Conservation (phyloP, 2,329 filamentous ascomycete species). For the Berkeleyomyces rouxiae region DNA sequence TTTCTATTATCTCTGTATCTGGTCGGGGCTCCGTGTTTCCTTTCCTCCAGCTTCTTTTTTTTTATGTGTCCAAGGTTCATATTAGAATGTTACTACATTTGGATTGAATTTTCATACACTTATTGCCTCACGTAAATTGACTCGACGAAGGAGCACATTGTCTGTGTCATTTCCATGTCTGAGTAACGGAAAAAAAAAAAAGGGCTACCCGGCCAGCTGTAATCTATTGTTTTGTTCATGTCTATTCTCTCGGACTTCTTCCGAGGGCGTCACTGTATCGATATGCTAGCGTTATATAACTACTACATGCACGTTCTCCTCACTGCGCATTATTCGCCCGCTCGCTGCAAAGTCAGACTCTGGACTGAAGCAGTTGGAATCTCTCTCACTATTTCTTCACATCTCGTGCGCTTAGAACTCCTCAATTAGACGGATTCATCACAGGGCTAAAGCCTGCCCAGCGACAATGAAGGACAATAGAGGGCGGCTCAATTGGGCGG, state of each 20-base stretch:
- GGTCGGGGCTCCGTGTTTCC: conserved; percentile 4
- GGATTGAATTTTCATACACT: background rate
- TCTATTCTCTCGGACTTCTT: background rate
- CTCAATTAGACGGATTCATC: background rate
- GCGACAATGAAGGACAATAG: no score
- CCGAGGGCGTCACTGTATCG: background rate
- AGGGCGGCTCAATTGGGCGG: no score
- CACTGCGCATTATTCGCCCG: background rate
- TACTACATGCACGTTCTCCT: background rate
- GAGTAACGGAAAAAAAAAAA: background rate
- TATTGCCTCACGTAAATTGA: background rate
- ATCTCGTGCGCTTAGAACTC: background rate
- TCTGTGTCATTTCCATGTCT: no score
- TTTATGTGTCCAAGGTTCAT: conserved; percentile 1
- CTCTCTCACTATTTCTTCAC: background rate
- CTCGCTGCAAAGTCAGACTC: no score
- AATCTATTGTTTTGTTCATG: background rate
- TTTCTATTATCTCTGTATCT: conserved; percentile 7
- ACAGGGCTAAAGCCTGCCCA: background rate
- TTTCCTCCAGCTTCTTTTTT: background rate
- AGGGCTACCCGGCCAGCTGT: background rate
- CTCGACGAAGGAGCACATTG: background rate
- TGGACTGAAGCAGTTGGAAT: no score
- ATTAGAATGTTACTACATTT: conserved; percentile 7
- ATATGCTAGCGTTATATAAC: background rate